Base-by-base conservation (phyloP, 495 filamentous ascomycete species). In the Tuber microsphaerosporum region DNA sequence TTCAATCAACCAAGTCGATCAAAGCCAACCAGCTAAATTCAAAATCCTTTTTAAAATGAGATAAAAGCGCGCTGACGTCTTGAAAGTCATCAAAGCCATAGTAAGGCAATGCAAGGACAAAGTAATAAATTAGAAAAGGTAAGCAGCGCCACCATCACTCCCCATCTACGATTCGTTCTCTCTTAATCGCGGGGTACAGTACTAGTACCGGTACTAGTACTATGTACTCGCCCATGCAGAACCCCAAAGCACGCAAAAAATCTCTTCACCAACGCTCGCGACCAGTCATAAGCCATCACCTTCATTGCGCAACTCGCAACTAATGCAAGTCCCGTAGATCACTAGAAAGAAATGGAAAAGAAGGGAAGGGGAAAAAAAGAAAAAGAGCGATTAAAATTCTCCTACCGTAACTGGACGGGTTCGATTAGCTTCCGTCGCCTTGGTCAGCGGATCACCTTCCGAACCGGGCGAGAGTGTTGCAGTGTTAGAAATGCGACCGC, bases 401-500 rank as follows among this genome's bases (percentile, higher is more conserved):
- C 56, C 56, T 61, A 61, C 56, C 56, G 56, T 16, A 16, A 3
- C 56, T 6, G 56, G 56, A 31, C 56, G 56, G 56, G 56, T 61
- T 61, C 56, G n/a, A 61, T 61, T 26, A 31, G 56, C 8, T 26
- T 31, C 56, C 56, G 56, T 61, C n/a, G 56, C 56, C 56, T 61
- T 61, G 56, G 56, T 61, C 56, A 61, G 56, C 56, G n/a, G 56
- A 61, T 61, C 56, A 31, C 26, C 56, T 61, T 61, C 56, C 56
- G 56, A 61, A 61, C 56, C 56, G 56, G 56, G 12, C 56, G n/a
- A 10, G 3, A 26, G 12, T 14, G 10, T 61, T 2, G 56, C 12
- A 10, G 12, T 5, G 26, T 61, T 61, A n/a, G n/a, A 61, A 61
- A 61, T 31, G n/a, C 56, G 56, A 61, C 56, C 56, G 56, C 56